phyloP scores from a whole-genome alignment of 495 filamentous ascomycete species.

The Tuber brumale region DNA sequence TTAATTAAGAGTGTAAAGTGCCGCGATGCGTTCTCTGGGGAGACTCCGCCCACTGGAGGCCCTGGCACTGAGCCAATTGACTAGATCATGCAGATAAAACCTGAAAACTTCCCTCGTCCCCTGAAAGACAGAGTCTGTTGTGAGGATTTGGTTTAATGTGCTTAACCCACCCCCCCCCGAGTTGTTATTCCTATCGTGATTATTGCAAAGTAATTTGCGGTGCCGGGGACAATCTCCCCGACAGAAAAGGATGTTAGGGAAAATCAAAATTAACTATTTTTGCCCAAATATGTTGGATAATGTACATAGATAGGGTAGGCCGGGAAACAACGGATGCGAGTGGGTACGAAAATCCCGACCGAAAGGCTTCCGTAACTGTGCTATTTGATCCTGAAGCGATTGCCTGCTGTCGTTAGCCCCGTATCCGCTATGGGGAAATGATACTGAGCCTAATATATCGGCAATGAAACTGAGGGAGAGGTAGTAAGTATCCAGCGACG shows the following conservation, averaged over 20 bases:
- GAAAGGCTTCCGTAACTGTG: not conserved
- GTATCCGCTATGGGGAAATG: not conserved
- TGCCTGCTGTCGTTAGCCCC: not conserved
- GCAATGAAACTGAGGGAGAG: not conserved
- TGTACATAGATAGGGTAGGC: slow-evolving; percentile 49
- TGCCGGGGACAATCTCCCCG: slow-evolving; percentile 51
- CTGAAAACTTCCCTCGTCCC: slow-evolving; percentile 56
- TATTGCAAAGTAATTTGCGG: slow-evolving; percentile 50
- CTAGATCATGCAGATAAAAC: slow-evolving; percentile 48
- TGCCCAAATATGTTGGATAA: slow-evolving; percentile 56
- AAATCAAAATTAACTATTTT: slow-evolving; percentile 51
- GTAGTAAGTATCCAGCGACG: not conserved
- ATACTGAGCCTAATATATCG: no score
- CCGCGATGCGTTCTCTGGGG: slow-evolving; percentile 46
- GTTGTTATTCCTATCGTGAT: slow-evolving; percentile 53
- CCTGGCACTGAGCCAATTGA: slow-evolving; percentile 54
- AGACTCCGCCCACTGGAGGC: slow-evolving; percentile 51
- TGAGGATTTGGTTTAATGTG: slow-evolving; percentile 52
- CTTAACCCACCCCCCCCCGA: slow-evolving; percentile 53
- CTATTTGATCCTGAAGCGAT: not conserved
- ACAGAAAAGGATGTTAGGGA: slow-evolving; percentile 52
- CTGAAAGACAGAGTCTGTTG: slow-evolving; percentile 52
- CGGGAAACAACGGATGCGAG: slow-evolving; percentile 52
- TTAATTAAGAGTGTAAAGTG: slow-evolving; percentile 53
- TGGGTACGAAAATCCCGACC: slow-evolving; percentile 27